phyloP scores from a whole-genome alignment of 78 protist genomes.

The Mantamonas sphyraenae region DNA sequence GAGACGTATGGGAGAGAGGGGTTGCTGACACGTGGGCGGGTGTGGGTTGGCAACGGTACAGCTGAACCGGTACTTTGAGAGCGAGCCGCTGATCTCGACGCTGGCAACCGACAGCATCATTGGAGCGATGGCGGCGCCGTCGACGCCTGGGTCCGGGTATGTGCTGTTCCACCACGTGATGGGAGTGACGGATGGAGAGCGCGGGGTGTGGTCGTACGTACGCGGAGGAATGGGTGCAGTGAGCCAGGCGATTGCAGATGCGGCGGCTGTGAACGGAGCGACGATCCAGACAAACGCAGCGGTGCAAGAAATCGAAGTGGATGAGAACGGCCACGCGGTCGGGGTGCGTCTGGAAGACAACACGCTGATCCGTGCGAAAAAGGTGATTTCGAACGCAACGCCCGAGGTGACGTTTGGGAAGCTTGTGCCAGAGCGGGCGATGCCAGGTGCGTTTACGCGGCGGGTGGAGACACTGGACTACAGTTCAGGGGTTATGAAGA shows the following conservation, averaged over 20 bases:
- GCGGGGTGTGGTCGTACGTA: slow-evolving; percentile 43
- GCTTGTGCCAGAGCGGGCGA: not conserved
- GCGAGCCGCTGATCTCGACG: slow-evolving; percentile 33
- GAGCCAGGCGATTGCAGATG: slow-evolving; percentile 16
- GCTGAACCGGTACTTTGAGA: slow-evolving; percentile 34
- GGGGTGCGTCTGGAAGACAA: not conserved
- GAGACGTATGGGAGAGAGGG: too few relatives aligned
- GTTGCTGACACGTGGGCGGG: too few relatives aligned
- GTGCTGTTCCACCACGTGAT: slow-evolving; percentile 58
- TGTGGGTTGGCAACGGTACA: too few relatives aligned
- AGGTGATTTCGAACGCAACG: slow-evolving; percentile 16
- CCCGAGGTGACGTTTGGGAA: slow-evolving; percentile 21
- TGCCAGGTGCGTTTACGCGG: not conserved
- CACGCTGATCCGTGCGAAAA: too few relatives aligned
- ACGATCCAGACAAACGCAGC: not conserved
- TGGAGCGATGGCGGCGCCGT: slow-evolving; percentile 37
- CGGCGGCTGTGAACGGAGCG: slow-evolving; percentile 20
- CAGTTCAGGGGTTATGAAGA: slow-evolving; percentile 27
- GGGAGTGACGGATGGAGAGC: slow-evolving; percentile 30
- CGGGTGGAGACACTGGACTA: slow-evolving; percentile 8
- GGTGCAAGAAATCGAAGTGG: not conserved
- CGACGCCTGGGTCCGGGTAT: slow-evolving; percentile 28
- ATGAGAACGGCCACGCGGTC: not conserved
- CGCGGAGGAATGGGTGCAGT: slow-evolving; percentile 52
- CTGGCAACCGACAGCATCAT: slow-evolving; percentile 59